Conservation (phyloP, 768 basidiomycete genomes). For the Serendipita sp. region DNA sequence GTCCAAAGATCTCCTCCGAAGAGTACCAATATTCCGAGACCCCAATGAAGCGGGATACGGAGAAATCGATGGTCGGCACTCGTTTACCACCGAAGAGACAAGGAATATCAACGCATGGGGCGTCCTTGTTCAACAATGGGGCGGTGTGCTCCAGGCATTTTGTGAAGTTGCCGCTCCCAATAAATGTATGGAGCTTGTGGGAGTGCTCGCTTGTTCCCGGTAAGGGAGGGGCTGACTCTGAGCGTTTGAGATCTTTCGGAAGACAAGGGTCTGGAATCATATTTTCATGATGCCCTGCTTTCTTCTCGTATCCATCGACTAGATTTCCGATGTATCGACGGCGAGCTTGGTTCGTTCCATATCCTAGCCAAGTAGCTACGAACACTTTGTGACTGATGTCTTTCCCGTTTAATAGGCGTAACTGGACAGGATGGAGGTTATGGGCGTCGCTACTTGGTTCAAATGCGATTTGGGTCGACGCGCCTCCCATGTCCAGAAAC, state of each 20-base stretch:
- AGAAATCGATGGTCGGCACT: conserved; percentile 89
- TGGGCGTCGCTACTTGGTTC: conserved; percentile 55
- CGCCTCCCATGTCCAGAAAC: conserved; percentile 98
- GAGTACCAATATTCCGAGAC: conserved; percentile 99
- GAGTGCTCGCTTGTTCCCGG: conserved; percentile 28
- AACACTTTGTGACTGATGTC: conserved; percentile 88
- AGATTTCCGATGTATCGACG: conserved; percentile 73
- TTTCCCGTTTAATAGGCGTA: conserved; percentile 68
- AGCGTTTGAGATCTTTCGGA: conserved; percentile 52
- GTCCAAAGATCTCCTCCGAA: conserved; percentile 87
- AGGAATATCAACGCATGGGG: conserved; percentile 66
- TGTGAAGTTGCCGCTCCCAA: conserved; percentile 85
- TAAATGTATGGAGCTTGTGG: conserved; percentile 40
- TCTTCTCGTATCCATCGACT: conserved; percentile 40
- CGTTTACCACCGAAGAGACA: conserved; percentile 93
- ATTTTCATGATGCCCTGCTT: conserved; percentile 15
- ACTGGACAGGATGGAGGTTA: conserved; percentile 61
- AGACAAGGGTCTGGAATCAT: conserved; percentile 79
- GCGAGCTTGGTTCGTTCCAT: conserved; percentile 93
- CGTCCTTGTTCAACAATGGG: conserved; percentile 68
- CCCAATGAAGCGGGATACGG: conserved; percentile 86
- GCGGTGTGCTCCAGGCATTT: conserved; percentile 58
- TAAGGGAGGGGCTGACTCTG: conserved; percentile 37
- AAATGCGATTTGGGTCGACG: conserved; percentile 97
- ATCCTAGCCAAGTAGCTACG: conserved; percentile 97